Evolutionary conservation across 495 filamentous ascomycete species (phyloP).

Genomic region (Xylaria palmicola): DNA sequence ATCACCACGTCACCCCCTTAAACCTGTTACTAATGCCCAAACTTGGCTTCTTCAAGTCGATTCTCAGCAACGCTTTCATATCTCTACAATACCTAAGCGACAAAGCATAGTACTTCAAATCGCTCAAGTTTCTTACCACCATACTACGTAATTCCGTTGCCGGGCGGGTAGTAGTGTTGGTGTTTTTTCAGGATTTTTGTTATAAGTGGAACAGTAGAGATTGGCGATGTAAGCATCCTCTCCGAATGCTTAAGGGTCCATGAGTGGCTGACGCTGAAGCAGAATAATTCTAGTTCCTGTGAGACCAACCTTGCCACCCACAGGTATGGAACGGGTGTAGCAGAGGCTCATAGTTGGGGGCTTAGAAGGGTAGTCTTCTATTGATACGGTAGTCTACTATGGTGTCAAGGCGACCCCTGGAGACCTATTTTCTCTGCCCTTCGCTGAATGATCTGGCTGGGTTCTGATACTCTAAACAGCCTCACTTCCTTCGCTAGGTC

Average conservation of each 20-base stretch:
- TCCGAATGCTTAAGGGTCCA: neutral
- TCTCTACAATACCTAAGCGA: neutral
- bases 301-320: neutral
- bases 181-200: neutral
- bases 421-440: too few relatives aligned
- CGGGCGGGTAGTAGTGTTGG: neutral
- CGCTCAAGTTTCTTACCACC: neutral
- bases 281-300: neutral
- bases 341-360: too few relatives aligned
- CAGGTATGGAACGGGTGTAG: too few relatives aligned
- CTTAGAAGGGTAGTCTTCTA: too few relatives aligned
- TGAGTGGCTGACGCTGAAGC: neutral
- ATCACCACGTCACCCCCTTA: neutral
- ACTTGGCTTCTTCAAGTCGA: neutral
- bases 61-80: neutral
- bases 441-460: too few relatives aligned
- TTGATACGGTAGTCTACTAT: too few relatives aligned
- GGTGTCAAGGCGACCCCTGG: too few relatives aligned
- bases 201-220: neutral
- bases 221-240: neutral
- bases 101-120: neutral
- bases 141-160: neutral
- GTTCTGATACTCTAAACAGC: too few relatives aligned
- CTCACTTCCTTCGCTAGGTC: too few relatives aligned
- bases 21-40: neutral